Percentiles rank a stretch among this genome's conserved stretches.
phyloP scores from a whole-genome alignment of 805 yeast genomes.

The Hanseniaspora taiwanica region DNA sequence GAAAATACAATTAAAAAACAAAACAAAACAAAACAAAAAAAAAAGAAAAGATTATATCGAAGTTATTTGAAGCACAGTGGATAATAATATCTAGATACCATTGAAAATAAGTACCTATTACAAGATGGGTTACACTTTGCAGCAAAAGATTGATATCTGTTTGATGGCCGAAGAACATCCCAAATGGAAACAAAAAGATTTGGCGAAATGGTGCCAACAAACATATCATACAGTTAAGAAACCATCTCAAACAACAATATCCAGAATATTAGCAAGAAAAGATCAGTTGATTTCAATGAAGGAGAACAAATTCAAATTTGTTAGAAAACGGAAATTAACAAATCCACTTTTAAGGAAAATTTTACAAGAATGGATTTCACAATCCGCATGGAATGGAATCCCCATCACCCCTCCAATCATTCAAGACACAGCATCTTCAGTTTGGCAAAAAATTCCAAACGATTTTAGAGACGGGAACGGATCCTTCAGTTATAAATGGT shows the following conservation, averaged over 20 bases:
- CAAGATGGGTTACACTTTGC: constrained; percentile 42
- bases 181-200: constrained; percentile 50
- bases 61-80: too few relatives aligned
- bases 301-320: constrained; percentile 35
- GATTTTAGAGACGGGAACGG: constrained; percentile 49
- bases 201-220: constrained; percentile 51
- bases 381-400: constrained; percentile 51
- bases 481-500: constrained; percentile 53
- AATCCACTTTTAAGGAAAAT: constrained; percentile 43
- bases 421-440: constrained; percentile 47
- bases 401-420: constrained; percentile 53
- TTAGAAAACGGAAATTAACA: constrained; percentile 35
- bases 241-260: constrained; percentile 57
- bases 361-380: constrained; percentile 59
- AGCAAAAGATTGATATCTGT: constrained; percentile 54
- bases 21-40: neutral
- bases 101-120: too few relatives aligned
- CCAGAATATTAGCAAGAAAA: constrained; percentile 31
- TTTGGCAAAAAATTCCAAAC: constrained; percentile 48
- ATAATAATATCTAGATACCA: too few relatives aligned
- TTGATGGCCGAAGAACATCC: constrained; percentile 57
- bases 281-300: constrained; percentile 22
- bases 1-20: neutral
- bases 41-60: neutral
- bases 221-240: constrained; percentile 38